Evolutionary conservation across 495 filamentous ascomycete genomes (phyloP).

Genomic region (Neurospora sp.): DNA sequence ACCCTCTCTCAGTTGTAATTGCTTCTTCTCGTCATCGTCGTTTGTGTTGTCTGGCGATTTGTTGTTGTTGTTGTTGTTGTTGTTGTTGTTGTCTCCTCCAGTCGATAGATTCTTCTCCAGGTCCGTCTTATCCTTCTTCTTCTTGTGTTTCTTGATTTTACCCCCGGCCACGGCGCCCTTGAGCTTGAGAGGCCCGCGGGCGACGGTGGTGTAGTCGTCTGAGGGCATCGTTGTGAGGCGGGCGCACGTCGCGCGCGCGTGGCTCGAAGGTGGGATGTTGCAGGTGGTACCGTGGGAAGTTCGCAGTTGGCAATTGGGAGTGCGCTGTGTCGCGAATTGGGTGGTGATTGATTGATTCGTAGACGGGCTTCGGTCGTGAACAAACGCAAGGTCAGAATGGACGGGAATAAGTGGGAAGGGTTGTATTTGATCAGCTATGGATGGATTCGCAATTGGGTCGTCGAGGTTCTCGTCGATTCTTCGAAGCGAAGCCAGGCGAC

Average conservation of each 20-base stretch:
- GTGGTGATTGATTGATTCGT: neutral
- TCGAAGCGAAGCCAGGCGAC: neutral
- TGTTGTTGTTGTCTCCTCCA: too few relatives aligned
- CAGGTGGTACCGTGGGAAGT: neutral
- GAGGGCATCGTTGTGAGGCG: constrained; percentile 39
- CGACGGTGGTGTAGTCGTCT: constrained; percentile 60
- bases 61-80: too few relatives aligned
- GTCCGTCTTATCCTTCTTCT: constrained; percentile 40
- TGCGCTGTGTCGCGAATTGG: neutral
- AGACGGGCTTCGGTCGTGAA: neutral
- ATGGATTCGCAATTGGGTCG: neutral
- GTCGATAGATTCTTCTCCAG: constrained; percentile 29
- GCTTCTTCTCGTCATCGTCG: constrained; percentile 13
- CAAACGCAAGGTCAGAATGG: neutral
- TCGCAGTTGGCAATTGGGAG: neutral
- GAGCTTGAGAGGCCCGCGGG: constrained; percentile 64
- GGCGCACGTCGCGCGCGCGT: neutral
- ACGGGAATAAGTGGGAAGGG: neutral
- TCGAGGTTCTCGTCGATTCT: neutral
- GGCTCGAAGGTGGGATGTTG: neutral
- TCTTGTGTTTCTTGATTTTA: constrained; percentile 46
- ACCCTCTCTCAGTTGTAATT: constrained; percentile 1
- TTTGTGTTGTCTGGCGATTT: constrained; percentile 2
- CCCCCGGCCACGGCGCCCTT: constrained; percentile 50
- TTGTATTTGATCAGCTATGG: neutral